Conservation (phyloP, 371 early-diverging fungal genomes). For the Rhizopus delemar region DNA sequence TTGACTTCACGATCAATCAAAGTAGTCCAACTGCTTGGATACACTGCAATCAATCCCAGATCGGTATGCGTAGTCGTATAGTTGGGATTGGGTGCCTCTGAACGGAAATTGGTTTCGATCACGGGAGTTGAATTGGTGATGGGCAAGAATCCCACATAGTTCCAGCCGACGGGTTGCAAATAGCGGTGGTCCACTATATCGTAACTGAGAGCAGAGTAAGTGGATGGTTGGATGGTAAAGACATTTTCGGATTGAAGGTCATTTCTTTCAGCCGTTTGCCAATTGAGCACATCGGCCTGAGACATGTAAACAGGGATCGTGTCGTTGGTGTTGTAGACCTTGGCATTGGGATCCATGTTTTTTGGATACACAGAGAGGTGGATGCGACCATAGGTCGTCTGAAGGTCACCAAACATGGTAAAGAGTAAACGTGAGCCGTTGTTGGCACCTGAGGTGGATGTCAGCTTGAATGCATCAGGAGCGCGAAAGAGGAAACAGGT, state of each 20-base stretch:
- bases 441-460: conserved; percentile 45
- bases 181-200: conserved; percentile 43
- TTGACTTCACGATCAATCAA: conserved; percentile 44
- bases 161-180: conserved; percentile 49
- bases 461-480: conserved; percentile 33
- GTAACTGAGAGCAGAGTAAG: conserved; percentile 43
- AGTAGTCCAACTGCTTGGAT: conserved; percentile 25
- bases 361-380: conserved; percentile 49
- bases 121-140: conserved; percentile 44
- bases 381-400: conserved; percentile 35
- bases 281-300: conserved; percentile 32
- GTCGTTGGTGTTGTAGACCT: conserved; percentile 32
- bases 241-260: conserved; percentile 44
- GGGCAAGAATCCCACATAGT: conserved; percentile 52
- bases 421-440: conserved; percentile 47
- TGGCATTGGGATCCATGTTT: conserved; percentile 46
- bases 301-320: conserved; percentile 23
- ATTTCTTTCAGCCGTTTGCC: conserved; percentile 45
- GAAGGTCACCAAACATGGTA: conserved; percentile 39
- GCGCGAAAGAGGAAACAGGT: conserved; percentile 46
- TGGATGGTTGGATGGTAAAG: conserved; percentile 35
- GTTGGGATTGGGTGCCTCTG: conserved; percentile 43
- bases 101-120: conserved; percentile 38
- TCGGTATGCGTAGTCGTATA: conserved; percentile 34
- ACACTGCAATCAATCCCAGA: conserved; percentile 35